These are phyloP conservation scores for Rhizopogon sp. DNA, from an alignment of 768 basidiomycete genomes.

Conservation along the genomic window DNA sequence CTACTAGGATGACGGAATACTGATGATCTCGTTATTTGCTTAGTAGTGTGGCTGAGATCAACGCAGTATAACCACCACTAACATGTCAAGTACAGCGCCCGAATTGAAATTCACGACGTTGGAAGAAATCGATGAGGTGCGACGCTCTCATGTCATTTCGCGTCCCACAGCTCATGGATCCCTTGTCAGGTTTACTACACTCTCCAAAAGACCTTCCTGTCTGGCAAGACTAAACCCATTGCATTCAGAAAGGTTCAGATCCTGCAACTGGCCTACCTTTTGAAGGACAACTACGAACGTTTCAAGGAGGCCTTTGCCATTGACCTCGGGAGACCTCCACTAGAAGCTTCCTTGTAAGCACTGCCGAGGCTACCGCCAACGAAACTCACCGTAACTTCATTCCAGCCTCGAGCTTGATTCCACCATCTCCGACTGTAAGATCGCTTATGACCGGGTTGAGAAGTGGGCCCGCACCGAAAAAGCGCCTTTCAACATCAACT, in stretches of 20 bases:
- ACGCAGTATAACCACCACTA: not conserved
- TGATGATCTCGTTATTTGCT: too few species aligned
- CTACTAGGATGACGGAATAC: too few species aligned
- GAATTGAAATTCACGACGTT: conserved; percentile 43
- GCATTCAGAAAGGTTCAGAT: conserved; percentile 72
- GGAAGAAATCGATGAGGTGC: conserved; percentile 48
- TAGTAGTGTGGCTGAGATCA: too few species aligned
- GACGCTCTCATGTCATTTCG: not conserved
- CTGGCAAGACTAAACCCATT: conserved; percentile 63
- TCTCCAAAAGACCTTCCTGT: conserved; percentile 52
- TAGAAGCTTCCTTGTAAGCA: conserved; percentile 52
- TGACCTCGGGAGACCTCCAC: conserved; percentile 60
- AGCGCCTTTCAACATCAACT: conserved; percentile 52
- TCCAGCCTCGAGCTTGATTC: conserved; percentile 57
- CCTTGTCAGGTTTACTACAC: conserved; percentile 46
- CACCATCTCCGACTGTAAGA: conserved; percentile 48
- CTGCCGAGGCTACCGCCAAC: conserved; percentile 13
- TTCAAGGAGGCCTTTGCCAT: conserved; percentile 52
- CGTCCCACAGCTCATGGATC: not conserved
- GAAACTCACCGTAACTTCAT: not conserved
- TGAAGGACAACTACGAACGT: conserved; percentile 65
- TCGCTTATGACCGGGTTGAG: conserved; percentile 57
- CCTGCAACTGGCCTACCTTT: conserved; percentile 63
- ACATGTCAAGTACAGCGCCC: conserved; percentile 21
- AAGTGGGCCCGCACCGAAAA: conserved; percentile 70